phyloP scores from a whole-genome alignment of 495 filamentous ascomycete species.

The Friedmanniomyces simplex region DNA sequence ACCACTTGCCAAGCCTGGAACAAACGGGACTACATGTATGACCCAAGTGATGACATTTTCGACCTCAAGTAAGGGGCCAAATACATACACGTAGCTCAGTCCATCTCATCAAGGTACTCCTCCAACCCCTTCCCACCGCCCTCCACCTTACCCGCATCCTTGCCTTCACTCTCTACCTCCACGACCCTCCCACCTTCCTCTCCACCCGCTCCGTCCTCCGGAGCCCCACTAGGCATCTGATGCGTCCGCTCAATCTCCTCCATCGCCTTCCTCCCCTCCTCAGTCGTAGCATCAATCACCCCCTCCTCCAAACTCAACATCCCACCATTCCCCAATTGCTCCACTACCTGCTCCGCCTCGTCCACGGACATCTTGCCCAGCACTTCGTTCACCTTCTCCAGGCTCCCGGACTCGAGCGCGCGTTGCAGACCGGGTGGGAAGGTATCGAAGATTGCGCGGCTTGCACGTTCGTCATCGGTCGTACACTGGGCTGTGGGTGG shows the following conservation, averaged over 20 bases:
- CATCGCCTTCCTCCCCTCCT: slow-evolving; percentile 70
- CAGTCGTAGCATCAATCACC: slow-evolving; percentile 91
- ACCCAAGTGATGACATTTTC: no score
- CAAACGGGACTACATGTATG: no score
- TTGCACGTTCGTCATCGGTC: slow-evolving; percentile 42
- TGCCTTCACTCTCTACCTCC: slow-evolving; percentile 12
- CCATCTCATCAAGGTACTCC: background rate
- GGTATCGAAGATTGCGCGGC: slow-evolving; percentile 66
- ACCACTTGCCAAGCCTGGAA: no score
- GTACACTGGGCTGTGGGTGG: slow-evolving; percentile 50
- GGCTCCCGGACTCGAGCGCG: slow-evolving; percentile 69
- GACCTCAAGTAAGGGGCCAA: background rate
- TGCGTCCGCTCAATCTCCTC: slow-evolving; percentile 63
- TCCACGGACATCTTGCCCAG: slow-evolving; percentile 85
- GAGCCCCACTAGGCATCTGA: slow-evolving; percentile 26
- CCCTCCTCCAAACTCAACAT: slow-evolving; percentile 88
- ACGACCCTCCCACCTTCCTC: slow-evolving; percentile 9
- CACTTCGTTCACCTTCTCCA: slow-evolving; percentile 95
- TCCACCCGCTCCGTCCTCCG: slow-evolving; percentile 27
- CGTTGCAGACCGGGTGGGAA: slow-evolving; percentile 72
- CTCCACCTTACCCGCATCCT: background rate
- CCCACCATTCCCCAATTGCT: slow-evolving; percentile 70
- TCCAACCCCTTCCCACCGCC: background rate
- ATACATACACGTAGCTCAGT: background rate
- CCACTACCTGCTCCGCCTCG: slow-evolving; percentile 86